Conservation (phyloP, 495 filamentous ascomycete genomes). For the Aspergillus ostianus region DNA sequence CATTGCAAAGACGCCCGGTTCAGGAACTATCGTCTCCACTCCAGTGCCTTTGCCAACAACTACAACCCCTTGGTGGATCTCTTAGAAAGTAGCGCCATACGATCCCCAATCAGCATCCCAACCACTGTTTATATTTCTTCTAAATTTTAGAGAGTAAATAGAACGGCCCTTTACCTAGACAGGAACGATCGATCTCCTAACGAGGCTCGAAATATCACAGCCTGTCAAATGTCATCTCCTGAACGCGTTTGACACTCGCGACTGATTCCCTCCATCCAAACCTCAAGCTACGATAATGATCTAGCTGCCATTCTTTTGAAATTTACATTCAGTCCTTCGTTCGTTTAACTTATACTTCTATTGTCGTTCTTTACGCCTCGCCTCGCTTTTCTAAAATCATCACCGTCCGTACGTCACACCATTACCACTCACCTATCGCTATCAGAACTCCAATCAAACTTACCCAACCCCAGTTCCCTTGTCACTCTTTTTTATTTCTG, state of each 20-base stretch:
- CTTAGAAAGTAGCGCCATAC: neutral
- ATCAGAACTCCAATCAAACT: neutral
- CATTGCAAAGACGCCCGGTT: too few species aligned
- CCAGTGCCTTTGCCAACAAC: too few species aligned
- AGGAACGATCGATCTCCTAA: neutral
- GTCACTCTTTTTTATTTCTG: neutral
- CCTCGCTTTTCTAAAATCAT: neutral
- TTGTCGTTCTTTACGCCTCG: neutral
- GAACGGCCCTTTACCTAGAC: neutral
- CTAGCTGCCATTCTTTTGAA: conserved; percentile 1
- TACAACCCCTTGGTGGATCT: neutral
- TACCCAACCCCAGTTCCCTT: neutral
- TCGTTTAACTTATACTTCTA: neutral
- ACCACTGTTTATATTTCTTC: neutral
- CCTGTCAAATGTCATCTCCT: neutral
- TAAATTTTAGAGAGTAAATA: neutral
- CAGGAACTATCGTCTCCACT: too few species aligned
- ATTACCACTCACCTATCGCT: neutral
- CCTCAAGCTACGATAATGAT: neutral
- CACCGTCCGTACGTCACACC: neutral
- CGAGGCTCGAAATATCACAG: neutral
- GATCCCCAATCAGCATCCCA: neutral
- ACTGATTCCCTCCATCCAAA: neutral
- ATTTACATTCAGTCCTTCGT: neutral
- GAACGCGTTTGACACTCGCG: neutral